phyloP scores from a whole-genome alignment of 2,329 filamentous ascomycete species.

The Ilyonectria destructans region DNA sequence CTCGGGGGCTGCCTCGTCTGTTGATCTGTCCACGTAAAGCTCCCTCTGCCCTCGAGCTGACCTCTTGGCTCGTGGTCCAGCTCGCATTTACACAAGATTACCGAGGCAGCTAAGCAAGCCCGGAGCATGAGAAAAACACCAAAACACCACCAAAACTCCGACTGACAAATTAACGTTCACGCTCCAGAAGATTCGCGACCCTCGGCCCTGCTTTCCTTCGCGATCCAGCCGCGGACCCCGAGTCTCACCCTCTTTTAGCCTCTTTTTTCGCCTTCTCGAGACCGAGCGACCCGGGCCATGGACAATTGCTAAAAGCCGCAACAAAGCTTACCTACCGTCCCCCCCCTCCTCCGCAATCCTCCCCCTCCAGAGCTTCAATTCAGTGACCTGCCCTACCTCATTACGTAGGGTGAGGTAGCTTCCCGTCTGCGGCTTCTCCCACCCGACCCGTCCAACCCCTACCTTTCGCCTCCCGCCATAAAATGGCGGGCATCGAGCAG shows the following conservation, averaged over 20 bases:
- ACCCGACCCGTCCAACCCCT: constrained; percentile 9
- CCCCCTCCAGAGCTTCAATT: constrained; percentile 2
- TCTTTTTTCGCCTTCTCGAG: constrained; percentile 23
- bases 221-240: constrained; percentile 36
- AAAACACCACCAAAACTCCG: constrained; percentile 6
- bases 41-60: constrained; percentile 33
- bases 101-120: constrained; percentile 16
- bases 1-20: constrained; percentile 42
- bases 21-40: constrained; percentile 44
- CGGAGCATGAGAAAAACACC: constrained; percentile 1
- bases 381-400: constrained; percentile 5
- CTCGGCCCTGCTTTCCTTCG: constrained; percentile 23
- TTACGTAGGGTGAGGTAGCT: constrained; percentile 23
- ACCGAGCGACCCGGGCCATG: constrained; percentile 45
- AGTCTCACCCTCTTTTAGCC: constrained; percentile 29
- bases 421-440: constrained; percentile 25
- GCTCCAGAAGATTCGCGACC: constrained; percentile 6
- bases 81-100: constrained; percentile 33
- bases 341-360: constrained; percentile 3
- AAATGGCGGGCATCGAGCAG: constrained; percentile 96
- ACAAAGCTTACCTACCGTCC: constrained; percentile 26
- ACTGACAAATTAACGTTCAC: constrained; percentile 5
- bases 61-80: constrained; percentile 32
- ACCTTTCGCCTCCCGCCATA: constrained; percentile 35
- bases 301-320: constrained; percentile 39